Base-by-base conservation (phyloP, 352 stramenopile species). In the Phytophthora multivora region DNA sequence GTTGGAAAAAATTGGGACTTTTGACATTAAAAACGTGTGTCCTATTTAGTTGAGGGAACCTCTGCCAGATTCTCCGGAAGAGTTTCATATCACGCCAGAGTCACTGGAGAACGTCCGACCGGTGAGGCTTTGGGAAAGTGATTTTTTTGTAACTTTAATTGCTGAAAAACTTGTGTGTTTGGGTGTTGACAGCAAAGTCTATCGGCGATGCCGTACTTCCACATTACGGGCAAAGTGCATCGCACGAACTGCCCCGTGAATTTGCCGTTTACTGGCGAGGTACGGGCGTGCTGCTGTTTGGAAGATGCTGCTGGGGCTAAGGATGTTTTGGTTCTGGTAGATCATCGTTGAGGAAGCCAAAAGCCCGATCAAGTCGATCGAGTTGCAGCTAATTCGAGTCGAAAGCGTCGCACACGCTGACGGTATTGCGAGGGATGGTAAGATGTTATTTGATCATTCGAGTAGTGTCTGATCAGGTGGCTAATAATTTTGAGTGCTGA, bases 231-330 rank as follows among this genome's bases (percentile, higher is more conserved):
- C 19, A 76, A 86, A 6, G 76, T 97, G 45, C 85, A 97, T 57
- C 79, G 87, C 13, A 93, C 83, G n/a, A 92, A 96, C 40, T 97
- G 91, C 42, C 89, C 88, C 0, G 73, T 98, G n/a, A 96, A 93
- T 39, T 56, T 93, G 21, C 90, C 90, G 0, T 95, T 97, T 43
- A 97, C 90, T 19, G 90, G 90, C 51, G 88, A 97, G 78, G 78
- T 97, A 59, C 3, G 54, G 18, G 16, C 3, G 8, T 21, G 19
- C 23, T 56, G 40, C 4, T 18, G 36, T 47, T 59, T 15, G 38
- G 7, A 13, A 12, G 15, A 10, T 49, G 79, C n/a, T 68, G n/a
- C 31, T 47, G 3, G 25, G 13, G 10, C n/a, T 67, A n/a, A 58
- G 18, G 33, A 21, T 48, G 8, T 13, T 45, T 38, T 9, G 19